Conservation (phyloP, 805 yeast genomes). For the Kazachstania africana region DNA sequence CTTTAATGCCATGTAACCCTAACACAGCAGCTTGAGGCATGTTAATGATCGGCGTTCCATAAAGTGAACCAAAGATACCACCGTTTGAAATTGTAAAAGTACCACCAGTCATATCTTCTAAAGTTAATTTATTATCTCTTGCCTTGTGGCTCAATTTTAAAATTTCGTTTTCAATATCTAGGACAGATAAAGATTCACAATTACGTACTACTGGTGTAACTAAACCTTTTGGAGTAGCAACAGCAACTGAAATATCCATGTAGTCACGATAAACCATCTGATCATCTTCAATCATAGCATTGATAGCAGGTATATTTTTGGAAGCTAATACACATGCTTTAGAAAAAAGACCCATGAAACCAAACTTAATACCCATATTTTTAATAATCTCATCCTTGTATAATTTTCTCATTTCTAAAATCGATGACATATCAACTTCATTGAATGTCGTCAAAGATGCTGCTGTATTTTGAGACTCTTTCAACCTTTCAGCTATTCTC, state of each 20-base stretch:
- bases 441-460: slow-evolving; percentile 96
- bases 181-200: slow-evolving; percentile 79
- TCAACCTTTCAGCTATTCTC: slow-evolving; percentile 96
- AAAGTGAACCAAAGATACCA: slow-evolving; percentile 95
- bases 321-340: slow-evolving; percentile 88
- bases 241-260: slow-evolving; percentile 92
- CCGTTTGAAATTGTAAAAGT: slow-evolving; percentile 98
- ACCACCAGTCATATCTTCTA: slow-evolving; percentile 99
- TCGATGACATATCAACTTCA: slow-evolving; percentile 91
- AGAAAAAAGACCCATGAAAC: slow-evolving; percentile 98
- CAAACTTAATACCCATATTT: slow-evolving; percentile 87
- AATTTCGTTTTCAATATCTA: slow-evolving; percentile 86
- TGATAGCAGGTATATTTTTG: slow-evolving; percentile 89
- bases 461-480: slow-evolving; percentile 98
- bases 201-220: slow-evolving; percentile 97
- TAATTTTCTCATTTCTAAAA: slow-evolving; percentile 87
- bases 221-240: slow-evolving; percentile 97
- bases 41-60: slow-evolving; percentile 97
- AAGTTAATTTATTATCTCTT: slow-evolving; percentile 88
- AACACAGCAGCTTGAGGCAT: slow-evolving; percentile 96
- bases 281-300: slow-evolving; percentile 89
- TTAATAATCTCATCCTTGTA: slow-evolving; percentile 95
- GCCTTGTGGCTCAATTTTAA: slow-evolving; percentile 77
- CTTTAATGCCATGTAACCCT: slow-evolving; percentile 95
- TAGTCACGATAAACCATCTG: slow-evolving; percentile 94